Evolutionary conservation across 768 basidiomycete species (phyloP).

Genomic region (Lepiota subincarnata): DNA sequence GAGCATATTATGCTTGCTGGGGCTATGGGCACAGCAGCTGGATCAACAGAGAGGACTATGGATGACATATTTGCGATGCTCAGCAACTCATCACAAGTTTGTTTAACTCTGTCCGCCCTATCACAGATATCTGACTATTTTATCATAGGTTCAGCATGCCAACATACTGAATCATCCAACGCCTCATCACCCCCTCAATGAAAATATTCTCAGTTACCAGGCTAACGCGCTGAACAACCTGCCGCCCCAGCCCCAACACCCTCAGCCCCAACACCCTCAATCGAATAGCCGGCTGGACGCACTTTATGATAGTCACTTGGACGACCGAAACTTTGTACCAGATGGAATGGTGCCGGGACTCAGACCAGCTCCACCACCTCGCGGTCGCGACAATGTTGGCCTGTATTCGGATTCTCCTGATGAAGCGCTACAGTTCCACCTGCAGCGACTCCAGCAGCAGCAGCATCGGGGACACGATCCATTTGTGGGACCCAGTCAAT

Average conservation of each 20-base stretch:
- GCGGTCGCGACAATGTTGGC: conserved; percentile 51
- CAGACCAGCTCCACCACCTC: conserved; percentile 59
- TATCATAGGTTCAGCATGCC: conserved; percentile 28
- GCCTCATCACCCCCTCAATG: conserved; percentile 14
- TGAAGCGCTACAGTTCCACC: conserved; percentile 58
- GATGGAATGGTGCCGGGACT: conserved; percentile 86
- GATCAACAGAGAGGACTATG: conserved; percentile 56
- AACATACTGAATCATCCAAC: conserved; percentile 22
- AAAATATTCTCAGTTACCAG: conserved; percentile 34
- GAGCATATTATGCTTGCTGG: conserved; percentile 34
- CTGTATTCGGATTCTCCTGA: conserved; percentile 58
- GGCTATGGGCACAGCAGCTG: conserved; percentile 23
- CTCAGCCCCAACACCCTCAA: conserved; percentile 39
- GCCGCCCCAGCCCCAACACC: conserved; percentile 29
- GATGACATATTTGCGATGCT: conserved; percentile 83
- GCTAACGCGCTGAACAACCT: conserved; percentile 13
- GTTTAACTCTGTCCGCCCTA: conserved; percentile 16
- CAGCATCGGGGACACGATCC: conserved; percentile 52
- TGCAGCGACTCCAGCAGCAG: conserved; percentile 51
- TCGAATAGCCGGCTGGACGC: conserved; percentile 55
- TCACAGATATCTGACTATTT: background rate
- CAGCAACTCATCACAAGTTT: conserved; percentile 70
- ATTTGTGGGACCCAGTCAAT: conserved; percentile 45
- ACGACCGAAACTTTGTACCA: conserved; percentile 76
- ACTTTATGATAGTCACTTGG: conserved; percentile 67